Evolutionary conservation across 768 basidiomycete species (phyloP).

Genomic region (Boletus tylopilopsis): DNA sequence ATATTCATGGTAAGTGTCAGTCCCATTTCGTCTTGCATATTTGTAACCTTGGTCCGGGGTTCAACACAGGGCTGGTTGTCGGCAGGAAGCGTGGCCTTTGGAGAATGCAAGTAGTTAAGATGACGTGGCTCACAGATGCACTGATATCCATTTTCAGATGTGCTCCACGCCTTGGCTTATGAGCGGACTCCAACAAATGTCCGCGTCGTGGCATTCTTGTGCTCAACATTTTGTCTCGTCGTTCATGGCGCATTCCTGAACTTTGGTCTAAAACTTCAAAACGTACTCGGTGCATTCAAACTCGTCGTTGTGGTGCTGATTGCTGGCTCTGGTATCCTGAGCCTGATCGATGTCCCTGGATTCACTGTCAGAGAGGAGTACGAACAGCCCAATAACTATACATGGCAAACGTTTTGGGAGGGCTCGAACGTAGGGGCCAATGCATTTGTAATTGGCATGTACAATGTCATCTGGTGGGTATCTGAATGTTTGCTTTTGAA

Average conservation of each 20-base stretch:
- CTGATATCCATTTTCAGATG: slow-evolving; percentile 38
- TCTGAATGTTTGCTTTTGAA: neutral
- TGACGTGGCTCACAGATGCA: neutral
- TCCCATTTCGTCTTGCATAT: neutral
- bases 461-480: slow-evolving; percentile 65
- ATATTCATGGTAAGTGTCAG: slow-evolving; percentile 47
- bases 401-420: slow-evolving; percentile 61
- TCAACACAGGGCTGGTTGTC: slow-evolving; percentile 50
- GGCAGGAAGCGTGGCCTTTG: slow-evolving; percentile 62
- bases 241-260: slow-evolving; percentile 53
- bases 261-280: slow-evolving; percentile 61
- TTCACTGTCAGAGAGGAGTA: slow-evolving; percentile 50
- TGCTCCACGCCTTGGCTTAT: slow-evolving; percentile 50
- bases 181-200: slow-evolving; percentile 43
- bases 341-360: slow-evolving; percentile 45
- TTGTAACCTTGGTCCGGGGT: neutral
- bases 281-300: slow-evolving; percentile 59
- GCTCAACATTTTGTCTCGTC: slow-evolving; percentile 53
- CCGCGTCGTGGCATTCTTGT: slow-evolving; percentile 51
- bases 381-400: slow-evolving; percentile 53
- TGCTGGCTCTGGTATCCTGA: slow-evolving; percentile 51
- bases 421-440: slow-evolving; percentile 54
- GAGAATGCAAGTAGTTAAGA: slow-evolving; percentile 53
- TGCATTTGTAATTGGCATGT: slow-evolving; percentile 60
- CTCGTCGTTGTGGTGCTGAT: slow-evolving; percentile 52